Evolutionary conservation across 345 rosid genomes (phyloP).

Genomic region (Pelargonium nanum): DNA sequence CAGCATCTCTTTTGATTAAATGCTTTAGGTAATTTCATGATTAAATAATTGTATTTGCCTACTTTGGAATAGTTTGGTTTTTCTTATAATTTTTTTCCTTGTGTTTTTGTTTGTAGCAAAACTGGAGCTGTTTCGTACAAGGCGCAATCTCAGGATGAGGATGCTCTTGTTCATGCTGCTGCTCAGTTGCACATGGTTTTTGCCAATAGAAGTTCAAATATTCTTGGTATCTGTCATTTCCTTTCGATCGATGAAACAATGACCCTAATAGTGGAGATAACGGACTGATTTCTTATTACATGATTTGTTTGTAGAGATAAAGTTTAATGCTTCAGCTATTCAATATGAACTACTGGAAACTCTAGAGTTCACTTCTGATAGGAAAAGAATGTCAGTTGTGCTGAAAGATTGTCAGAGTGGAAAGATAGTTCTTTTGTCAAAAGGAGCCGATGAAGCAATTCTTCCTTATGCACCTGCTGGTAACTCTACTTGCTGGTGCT

Average conservation of each 20-base stretch:
- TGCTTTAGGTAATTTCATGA: not conserved
- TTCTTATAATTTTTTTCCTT: not conserved
- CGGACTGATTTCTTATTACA: slow-evolving; percentile 8
- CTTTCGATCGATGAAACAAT: slow-evolving; percentile 14
- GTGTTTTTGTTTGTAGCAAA: slow-evolving; percentile 43
- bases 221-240: slow-evolving; percentile 47
- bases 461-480: slow-evolving; percentile 72
- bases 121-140: slow-evolving; percentile 66
- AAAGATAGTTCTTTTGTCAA: slow-evolving; percentile 71
- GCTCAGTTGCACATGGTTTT: slow-evolving; percentile 77
- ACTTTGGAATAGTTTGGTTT: not conserved
- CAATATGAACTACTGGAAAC: slow-evolving; percentile 73
- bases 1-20: not conserved
- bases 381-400: slow-evolving; percentile 95
- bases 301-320: slow-evolving; percentile 49
- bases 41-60: not conserved
- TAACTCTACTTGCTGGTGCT: slow-evolving; percentile 21
- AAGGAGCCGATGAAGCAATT: slow-evolving; percentile 96
- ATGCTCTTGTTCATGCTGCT: slow-evolving; percentile 95
- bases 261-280: slow-evolving; percentile 8
- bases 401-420: slow-evolving; percentile 68
- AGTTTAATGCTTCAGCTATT: slow-evolving; percentile 44
- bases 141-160: slow-evolving; percentile 99
- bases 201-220: slow-evolving; percentile 54
- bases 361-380: slow-evolving; percentile 92